Percentiles rank a stretch among this genome's conserved stretches.
phyloP scores from a whole-genome alignment of 2,329 filamentous ascomycete species.

The Colletotrichum camelliae region DNA sequence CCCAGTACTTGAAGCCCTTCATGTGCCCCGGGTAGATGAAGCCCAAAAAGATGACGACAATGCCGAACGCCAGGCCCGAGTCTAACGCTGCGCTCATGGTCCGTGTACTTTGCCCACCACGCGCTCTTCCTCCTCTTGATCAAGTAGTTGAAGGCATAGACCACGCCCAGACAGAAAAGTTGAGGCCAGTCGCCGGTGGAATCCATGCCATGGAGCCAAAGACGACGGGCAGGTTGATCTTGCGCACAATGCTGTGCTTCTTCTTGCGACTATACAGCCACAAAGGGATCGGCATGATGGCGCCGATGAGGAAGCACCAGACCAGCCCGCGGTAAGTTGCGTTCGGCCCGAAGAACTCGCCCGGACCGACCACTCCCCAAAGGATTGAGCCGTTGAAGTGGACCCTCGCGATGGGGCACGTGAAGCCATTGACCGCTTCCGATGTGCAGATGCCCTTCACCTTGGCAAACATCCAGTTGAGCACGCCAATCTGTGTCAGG shows the following conservation, averaged over 20 bases:
- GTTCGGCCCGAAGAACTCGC: constrained; percentile 79
- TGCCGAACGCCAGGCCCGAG: constrained; percentile 80
- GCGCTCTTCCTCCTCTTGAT: constrained; percentile 71
- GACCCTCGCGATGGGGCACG: constrained; percentile 84
- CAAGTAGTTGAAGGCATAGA: constrained; percentile 83
- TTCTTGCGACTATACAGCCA: constrained; percentile 72
- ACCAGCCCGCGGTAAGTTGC: constrained; percentile 79
- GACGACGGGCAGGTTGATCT: constrained; percentile 82
- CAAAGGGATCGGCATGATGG: constrained; percentile 74
- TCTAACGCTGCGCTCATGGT: constrained; percentile 84
- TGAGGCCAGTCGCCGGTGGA: constrained; percentile 83
- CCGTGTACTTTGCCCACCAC: constrained; percentile 92
- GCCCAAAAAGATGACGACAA: constrained; percentile 84
- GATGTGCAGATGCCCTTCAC: constrained; percentile 80
- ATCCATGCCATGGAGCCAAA: constrained; percentile 88
- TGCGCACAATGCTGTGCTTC: constrained; percentile 69
- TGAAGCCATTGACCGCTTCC: constrained; percentile 84
- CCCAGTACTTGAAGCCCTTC: constrained; percentile 83
- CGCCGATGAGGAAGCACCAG: constrained; percentile 83
- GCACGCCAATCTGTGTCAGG: constrained; percentile 79
- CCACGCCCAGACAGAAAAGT: constrained; percentile 88
- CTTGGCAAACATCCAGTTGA: constrained; percentile 89
- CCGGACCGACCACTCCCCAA: constrained; percentile 86
- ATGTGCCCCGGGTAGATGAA: constrained; percentile 83
- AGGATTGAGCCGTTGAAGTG: constrained; percentile 91